Base-by-base conservation (phyloP, 192 early-diverging fungal genomes). In the Neocallimastix lanati region DNA sequence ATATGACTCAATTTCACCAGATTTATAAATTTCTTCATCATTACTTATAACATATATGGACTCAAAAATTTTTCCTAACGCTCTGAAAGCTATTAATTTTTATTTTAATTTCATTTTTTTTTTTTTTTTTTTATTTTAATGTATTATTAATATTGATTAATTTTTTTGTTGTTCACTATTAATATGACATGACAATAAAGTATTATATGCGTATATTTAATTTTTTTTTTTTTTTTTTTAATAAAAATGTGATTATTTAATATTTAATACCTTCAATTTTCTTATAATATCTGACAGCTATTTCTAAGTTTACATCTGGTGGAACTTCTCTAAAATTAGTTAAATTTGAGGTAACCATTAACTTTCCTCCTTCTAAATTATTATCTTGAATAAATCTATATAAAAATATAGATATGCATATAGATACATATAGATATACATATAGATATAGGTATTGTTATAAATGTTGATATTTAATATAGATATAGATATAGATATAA, bases 1-100 rank as follows among this genome's bases (percentile, higher is more conserved):
- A 21, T 84, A 78, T 0, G 81, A 79, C 29, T 80, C 83, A 15
- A 84, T 35, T n/a, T 81, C 79, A 28, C 79, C 86, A 0, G 81
- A 77, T 11, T 79, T 82, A 67, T 88, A 82, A 13, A 86, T 80
- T 0, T 83, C 85, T 11, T 67, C 50, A 67, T 67, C 50, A 67
- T 67, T 67, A 67, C 16, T 16, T n/a, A 67, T 67, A n/a, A 67
- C n/a, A n/a, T 87, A 86, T 29, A 89, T 85, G 13, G 88, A 85
- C 12, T 89, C 88, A 25, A 92, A 80, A 16, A 94, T 82, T 78
- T 88, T 87, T 16, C 93, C 93, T 15, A 95, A 83, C 9, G 89
- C 92, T 25, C 93, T 87, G 81, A 94, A 95, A 6, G 93, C 93
- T 84, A 83, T 76, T 76, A 79, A 79, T 9, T 36, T 35, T 29